Percentiles rank a stretch among this genome's conserved stretches.
These are phyloP conservation scores for Leishmania aethiopica DNA, from an alignment of 208 protist species.

Conservation along the genomic window DNA sequence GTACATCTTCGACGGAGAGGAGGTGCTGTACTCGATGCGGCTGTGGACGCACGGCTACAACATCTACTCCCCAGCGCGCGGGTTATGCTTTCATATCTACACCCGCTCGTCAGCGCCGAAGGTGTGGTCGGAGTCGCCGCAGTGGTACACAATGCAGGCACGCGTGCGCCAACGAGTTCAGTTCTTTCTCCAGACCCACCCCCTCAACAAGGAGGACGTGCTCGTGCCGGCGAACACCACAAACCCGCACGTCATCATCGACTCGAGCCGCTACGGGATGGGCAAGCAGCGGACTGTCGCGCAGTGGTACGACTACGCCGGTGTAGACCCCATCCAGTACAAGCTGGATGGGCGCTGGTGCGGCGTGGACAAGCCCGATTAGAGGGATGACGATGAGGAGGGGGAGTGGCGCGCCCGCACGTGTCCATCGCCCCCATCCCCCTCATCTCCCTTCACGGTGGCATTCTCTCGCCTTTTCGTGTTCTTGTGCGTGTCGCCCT, in stretches of 20 bases:
- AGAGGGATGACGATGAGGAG: neutral
- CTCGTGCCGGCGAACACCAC: conserved; percentile 34
- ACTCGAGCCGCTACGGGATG: conserved; percentile 78
- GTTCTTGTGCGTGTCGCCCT: neutral
- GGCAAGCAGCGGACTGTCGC: conserved; percentile 57
- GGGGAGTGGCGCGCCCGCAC: neutral
- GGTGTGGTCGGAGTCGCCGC: conserved; percentile 40
- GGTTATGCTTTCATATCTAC: conserved; percentile 88
- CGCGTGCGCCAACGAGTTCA: conserved; percentile 50
- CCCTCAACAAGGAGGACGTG: conserved; percentile 3
- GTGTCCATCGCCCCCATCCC: neutral
- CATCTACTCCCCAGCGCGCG: conserved; percentile 75
- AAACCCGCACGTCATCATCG: conserved; percentile 47
- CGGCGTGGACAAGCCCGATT: conserved; percentile 11
- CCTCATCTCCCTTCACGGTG: neutral
- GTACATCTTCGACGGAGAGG: conserved; percentile 95
- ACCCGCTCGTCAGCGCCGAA: conserved; percentile 53
- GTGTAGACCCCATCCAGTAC: conserved; percentile 54
- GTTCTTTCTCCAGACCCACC: conserved; percentile 47
- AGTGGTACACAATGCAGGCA: conserved; percentile 36
- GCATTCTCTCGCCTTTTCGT: neutral
- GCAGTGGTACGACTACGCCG: conserved; percentile 79
- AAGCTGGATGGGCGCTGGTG: conserved; percentile 63
- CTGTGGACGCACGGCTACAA: conserved; percentile 93
- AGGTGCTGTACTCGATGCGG: conserved; percentile 81